Conservation (phyloP, 108 stramenopile genomes). For the Aurantiochytrium sp. region DNA sequence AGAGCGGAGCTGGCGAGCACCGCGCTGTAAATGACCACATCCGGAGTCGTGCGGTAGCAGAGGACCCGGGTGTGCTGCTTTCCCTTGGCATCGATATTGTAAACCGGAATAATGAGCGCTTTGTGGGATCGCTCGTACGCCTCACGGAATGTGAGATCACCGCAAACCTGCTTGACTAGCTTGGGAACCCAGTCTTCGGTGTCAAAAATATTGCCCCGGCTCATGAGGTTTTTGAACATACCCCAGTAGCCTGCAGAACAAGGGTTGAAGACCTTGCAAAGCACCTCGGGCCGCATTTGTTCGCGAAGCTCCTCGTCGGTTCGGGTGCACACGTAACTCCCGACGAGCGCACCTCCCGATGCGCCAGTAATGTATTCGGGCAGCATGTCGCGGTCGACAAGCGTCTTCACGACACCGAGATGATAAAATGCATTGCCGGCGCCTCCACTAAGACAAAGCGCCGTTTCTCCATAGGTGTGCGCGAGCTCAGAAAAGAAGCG, state of each 20-base stretch:
- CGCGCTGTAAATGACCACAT: not conserved
- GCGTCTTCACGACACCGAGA: not conserved
- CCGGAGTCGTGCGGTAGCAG: not conserved
- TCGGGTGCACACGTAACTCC: not conserved
- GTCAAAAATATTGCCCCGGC: not conserved
- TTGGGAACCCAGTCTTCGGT: not conserved
- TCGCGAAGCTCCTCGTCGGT: constrained; percentile 11
- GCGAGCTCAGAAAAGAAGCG: not conserved
- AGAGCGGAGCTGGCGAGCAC: not conserved
- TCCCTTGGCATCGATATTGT: not conserved
- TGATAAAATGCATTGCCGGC: constrained; percentile 2
- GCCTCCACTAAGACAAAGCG: not conserved
- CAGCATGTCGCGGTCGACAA: not conserved
- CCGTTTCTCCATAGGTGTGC: not conserved
- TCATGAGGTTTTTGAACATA: not conserved
- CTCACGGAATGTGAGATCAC: not conserved
- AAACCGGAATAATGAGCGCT: not conserved
- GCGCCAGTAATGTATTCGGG: not conserved
- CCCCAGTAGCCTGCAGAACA: not conserved
- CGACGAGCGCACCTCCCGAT: not conserved
- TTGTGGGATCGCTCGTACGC: not conserved
- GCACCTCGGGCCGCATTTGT: not conserved
- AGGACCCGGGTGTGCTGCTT: constrained; percentile 1
- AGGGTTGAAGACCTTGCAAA: constrained; percentile 2
- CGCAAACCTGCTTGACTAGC: not conserved